These are phyloP conservation scores for Penicillium psychrofluorescens DNA, from an alignment of 495 filamentous ascomycete species.

Conservation along the genomic window DNA sequence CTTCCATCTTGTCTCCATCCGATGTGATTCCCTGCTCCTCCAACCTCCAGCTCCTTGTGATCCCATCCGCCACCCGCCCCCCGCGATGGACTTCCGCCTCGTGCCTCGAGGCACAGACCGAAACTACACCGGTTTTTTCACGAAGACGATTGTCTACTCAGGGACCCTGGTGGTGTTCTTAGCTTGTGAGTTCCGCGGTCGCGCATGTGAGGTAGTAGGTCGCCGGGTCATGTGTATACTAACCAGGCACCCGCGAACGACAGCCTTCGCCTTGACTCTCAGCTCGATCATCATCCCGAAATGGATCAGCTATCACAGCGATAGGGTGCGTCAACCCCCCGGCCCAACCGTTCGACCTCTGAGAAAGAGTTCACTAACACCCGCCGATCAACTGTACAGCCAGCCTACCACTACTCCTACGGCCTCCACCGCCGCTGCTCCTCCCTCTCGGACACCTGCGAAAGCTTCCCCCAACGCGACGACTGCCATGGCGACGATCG, in stretches of 20 bases:
- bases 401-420: constrained; percentile 53
- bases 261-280: constrained; percentile 74
- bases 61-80: neutral
- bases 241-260: neutral
- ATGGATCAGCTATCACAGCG: constrained; percentile 72
- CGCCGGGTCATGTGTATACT: neutral
- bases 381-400: constrained; percentile 14
- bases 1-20: too few relatives aligned
- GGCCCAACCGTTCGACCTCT: neutral
- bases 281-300: constrained; percentile 63
- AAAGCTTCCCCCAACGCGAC: constrained; percentile 50
- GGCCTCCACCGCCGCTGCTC: constrained; percentile 77
- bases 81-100: constrained; percentile 36
- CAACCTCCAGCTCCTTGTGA: constrained; percentile 8
- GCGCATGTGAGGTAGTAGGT: neutral
- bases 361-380: neutral
- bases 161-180: constrained; percentile 51
- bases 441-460: constrained; percentile 52
- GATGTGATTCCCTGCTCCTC: neutral
- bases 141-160: constrained; percentile 50
- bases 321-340: constrained; percentile 41
- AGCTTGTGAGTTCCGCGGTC: constrained; percentile 41
- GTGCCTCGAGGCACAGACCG: constrained; percentile 34
- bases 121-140: constrained; percentile 42
- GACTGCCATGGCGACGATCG: constrained; percentile 65